These are phyloP conservation scores for Ophiocordyceps robertsii DNA, from an alignment of 2,329 filamentous ascomycete genomes.

Conservation along the genomic window DNA sequence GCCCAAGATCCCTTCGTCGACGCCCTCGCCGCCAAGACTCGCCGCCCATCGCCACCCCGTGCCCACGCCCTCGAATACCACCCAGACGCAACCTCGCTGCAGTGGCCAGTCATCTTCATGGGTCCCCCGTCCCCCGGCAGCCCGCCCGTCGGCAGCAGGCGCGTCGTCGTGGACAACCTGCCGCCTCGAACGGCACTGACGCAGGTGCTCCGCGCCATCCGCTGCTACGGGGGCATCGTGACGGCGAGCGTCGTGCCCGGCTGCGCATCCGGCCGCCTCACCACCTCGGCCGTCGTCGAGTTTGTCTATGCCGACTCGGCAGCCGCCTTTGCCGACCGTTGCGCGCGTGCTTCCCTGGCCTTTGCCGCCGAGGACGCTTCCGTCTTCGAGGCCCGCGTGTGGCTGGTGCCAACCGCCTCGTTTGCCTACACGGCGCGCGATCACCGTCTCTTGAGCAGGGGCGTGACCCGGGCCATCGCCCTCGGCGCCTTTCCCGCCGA, in stretches of 20 bases:
- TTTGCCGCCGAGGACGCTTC: neutral
- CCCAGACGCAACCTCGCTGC: neutral
- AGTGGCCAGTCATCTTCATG: constrained; percentile 1
- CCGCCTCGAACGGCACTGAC: constrained; percentile 1
- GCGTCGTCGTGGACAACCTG: constrained; percentile 11
- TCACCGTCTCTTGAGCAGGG: neutral
- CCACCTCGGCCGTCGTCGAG: constrained; percentile 8
- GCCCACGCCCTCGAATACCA: constrained; percentile 1
- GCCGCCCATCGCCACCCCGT: too few relatives aligned
- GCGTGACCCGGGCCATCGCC: constrained; percentile 4
- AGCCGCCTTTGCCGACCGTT: neutral
- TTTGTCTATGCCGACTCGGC: constrained; percentile 5
- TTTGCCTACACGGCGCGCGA: neutral
- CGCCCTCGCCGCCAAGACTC: too few relatives aligned
- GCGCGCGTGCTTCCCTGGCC: neutral
- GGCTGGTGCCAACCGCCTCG: constrained; percentile 6
- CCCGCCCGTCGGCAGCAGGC: constrained; percentile 4
- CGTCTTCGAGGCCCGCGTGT: constrained; percentile 1
- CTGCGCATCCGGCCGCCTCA: neutral
- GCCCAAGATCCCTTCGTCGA: too few relatives aligned
- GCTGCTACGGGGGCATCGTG: constrained; percentile 5
- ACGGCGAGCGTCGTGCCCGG: constrained; percentile 2
- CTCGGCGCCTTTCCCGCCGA: constrained; percentile 7
- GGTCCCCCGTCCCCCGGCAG: neutral
- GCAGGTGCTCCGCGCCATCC: constrained; percentile 10